These are phyloP conservation scores for Platanthera zijinensis DNA, from an alignment of 106 monocot species.

Conservation along the genomic window DNA sequence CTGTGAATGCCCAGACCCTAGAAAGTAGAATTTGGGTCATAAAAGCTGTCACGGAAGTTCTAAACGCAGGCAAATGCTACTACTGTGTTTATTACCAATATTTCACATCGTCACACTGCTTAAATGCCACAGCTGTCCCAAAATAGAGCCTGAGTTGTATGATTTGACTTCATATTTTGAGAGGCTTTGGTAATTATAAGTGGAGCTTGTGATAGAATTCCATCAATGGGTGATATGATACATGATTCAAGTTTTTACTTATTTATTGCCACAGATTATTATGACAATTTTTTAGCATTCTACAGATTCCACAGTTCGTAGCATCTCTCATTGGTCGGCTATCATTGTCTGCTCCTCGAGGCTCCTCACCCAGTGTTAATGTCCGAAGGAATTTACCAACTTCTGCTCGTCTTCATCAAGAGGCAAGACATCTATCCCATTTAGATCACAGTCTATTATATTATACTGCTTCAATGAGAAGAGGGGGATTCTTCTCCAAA, in stretches of 20 bases:
- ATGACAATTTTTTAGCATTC: not conserved
- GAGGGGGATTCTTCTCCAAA: not conserved
- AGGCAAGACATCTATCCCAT: conserved; percentile 20
- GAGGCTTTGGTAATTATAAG: not conserved
- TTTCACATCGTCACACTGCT: no score
- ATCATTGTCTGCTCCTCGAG: conserved; percentile 15
- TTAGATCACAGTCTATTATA: not conserved
- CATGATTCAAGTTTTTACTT: not conserved
- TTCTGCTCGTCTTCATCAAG: conserved; percentile 25
- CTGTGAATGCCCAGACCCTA: no score
- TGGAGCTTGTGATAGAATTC: not conserved
- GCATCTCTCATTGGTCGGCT: conserved; percentile 28
- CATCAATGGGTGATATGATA: conserved; percentile 3
- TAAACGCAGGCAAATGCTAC: no score
- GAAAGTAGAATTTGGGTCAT: no score
- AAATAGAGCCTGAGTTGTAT: not conserved
- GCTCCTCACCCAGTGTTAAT: conserved; percentile 4
- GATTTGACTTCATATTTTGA: not conserved
- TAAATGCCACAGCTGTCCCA: no score
- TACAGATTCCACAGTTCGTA: conserved; percentile 41
- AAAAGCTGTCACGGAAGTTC: no score
- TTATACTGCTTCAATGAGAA: not conserved
- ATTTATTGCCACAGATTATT: not conserved
- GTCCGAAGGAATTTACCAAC: conserved; percentile 23
- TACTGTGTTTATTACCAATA: no score